phyloP scores from a whole-genome alignment of 1,139 yeast genomes.

The Candida pseudoviswanathii region DNA sequence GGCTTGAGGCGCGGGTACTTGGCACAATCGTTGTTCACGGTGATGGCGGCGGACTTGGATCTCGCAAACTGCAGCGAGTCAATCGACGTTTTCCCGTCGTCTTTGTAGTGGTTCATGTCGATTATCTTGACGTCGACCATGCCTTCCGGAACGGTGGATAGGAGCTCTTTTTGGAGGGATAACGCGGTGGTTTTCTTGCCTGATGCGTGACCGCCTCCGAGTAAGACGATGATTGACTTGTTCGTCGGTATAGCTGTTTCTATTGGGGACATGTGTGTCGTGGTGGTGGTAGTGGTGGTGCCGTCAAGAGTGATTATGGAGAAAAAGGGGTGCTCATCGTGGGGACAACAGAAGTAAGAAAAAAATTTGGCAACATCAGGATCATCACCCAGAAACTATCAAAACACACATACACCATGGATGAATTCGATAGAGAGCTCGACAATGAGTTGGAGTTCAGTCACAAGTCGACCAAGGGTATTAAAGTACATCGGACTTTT shows the following conservation, averaged over 20 bases:
- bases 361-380: background rate
- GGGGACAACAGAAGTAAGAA: slow-evolving; percentile 2
- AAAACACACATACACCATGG: slow-evolving; percentile 20
- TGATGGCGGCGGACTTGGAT: slow-evolving; percentile 35
- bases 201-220: slow-evolving; percentile 79
- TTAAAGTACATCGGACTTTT: slow-evolving; percentile 66
- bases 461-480: slow-evolving; percentile 53
- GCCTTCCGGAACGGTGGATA: slow-evolving; percentile 19
- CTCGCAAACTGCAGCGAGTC: slow-evolving; percentile 20
- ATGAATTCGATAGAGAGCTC: slow-evolving; percentile 55
- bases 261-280: background rate
- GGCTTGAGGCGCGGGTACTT: slow-evolving; percentile 34
- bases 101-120: slow-evolving; percentile 38
- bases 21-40: slow-evolving; percentile 23
- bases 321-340: slow-evolving; percentile 1
- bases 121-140: slow-evolving; percentile 36
- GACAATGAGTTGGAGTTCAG: slow-evolving; percentile 63
- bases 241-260: slow-evolving; percentile 9
- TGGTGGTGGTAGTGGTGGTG: background rate
- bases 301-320: background rate
- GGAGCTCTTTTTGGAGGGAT: slow-evolving; percentile 32
- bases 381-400: background rate
- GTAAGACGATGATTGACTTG: slow-evolving; percentile 46
- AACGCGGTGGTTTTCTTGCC: slow-evolving; percentile 54
- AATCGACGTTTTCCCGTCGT: slow-evolving; percentile 16